These are phyloP conservation scores for Aureobasidium namibiae DNA, from an alignment of 2,329 filamentous ascomycete species.

Conservation along the genomic window DNA sequence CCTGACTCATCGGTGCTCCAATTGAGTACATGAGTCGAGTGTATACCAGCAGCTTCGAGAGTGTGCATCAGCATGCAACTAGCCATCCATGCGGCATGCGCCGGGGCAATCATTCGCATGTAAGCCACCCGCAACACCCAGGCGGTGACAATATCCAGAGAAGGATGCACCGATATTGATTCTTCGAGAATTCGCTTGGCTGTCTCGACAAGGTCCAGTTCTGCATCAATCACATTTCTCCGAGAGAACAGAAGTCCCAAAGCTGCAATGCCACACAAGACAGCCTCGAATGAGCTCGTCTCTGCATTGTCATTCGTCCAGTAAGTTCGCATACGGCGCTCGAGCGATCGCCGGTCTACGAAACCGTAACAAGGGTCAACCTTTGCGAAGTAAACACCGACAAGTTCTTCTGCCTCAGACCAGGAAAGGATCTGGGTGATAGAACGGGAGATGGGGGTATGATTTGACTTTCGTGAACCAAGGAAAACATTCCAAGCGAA, in stretches of 20 bases:
- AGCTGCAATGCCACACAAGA: constrained; percentile 49
- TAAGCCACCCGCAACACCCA: constrained; percentile 49
- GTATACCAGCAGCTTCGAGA: constrained; percentile 45
- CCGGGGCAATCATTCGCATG: constrained; percentile 45
- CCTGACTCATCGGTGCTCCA: constrained; percentile 18
- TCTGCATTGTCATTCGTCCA: constrained; percentile 26
- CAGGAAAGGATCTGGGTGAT: constrained; percentile 42
- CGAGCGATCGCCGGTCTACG: constrained; percentile 28
- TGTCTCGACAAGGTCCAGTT: constrained; percentile 39
- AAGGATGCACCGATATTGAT: constrained; percentile 29
- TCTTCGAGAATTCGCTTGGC: constrained; percentile 40
- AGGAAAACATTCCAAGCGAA: constrained; percentile 48
- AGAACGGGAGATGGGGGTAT: constrained; percentile 20
- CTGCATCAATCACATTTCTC: constrained; percentile 28
- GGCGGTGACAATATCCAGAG: constrained; percentile 35
- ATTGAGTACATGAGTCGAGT: constrained; percentile 30
- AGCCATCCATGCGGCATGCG: constrained; percentile 50
- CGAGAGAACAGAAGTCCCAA: constrained; percentile 46
- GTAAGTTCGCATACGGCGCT: constrained; percentile 22
- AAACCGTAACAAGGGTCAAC: constrained; percentile 48
- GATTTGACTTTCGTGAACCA: constrained; percentile 21
- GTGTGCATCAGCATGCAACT: constrained; percentile 52
- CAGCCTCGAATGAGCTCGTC: constrained; percentile 33
- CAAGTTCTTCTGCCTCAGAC: constrained; percentile 40
- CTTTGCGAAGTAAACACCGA: constrained; percentile 44